phyloP scores from a whole-genome alignment of 495 filamentous ascomycete genomes.

The Aspergillus conjunctus region DNA sequence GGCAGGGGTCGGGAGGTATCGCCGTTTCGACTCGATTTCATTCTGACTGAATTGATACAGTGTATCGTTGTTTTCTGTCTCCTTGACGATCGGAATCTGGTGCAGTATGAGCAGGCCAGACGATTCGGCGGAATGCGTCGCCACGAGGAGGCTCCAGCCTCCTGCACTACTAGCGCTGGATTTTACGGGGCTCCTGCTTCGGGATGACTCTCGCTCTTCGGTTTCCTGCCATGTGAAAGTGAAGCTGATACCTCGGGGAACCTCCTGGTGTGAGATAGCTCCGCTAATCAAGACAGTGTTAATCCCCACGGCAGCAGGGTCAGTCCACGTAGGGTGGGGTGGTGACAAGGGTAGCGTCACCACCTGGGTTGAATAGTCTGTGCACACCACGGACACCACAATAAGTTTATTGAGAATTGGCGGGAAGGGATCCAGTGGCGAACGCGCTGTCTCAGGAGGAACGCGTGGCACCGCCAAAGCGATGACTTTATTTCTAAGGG shows the following conservation, averaged over 20 bases:
- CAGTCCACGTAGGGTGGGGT: slow-evolving; percentile 59
- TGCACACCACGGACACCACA: slow-evolving; percentile 70
- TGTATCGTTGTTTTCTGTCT: slow-evolving; percentile 20
- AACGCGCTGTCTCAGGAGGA: slow-evolving; percentile 46
- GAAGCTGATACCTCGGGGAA: slow-evolving; percentile 67
- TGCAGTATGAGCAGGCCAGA: slow-evolving; percentile 63
- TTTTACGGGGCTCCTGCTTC: slow-evolving; percentile 26
- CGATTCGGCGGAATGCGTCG: slow-evolving; percentile 66
- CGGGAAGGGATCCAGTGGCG: slow-evolving; percentile 58
- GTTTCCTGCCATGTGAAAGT: slow-evolving; percentile 58
- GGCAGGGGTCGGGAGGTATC: slow-evolving; percentile 66
- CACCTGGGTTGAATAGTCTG: slow-evolving; percentile 67
- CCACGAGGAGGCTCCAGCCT: slow-evolving; percentile 59
- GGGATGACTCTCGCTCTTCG: slow-evolving; percentile 34
- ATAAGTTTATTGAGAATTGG: slow-evolving; percentile 63
- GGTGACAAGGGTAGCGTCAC: slow-evolving; percentile 73
- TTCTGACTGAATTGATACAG: slow-evolving; percentile 41
- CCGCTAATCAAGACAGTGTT: slow-evolving; percentile 56
- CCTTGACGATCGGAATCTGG: slow-evolving; percentile 48
- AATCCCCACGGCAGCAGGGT: slow-evolving; percentile 56
- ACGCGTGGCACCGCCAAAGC: slow-evolving; percentile 62
- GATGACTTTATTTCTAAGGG: slow-evolving; percentile 62
- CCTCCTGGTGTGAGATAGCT: slow-evolving; percentile 56
- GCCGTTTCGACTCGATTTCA: slow-evolving; percentile 59
- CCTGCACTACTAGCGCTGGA: slow-evolving; percentile 19